Conservation (phyloP, 345 rosid genomes). For the Lenwebbia sp. region DNA sequence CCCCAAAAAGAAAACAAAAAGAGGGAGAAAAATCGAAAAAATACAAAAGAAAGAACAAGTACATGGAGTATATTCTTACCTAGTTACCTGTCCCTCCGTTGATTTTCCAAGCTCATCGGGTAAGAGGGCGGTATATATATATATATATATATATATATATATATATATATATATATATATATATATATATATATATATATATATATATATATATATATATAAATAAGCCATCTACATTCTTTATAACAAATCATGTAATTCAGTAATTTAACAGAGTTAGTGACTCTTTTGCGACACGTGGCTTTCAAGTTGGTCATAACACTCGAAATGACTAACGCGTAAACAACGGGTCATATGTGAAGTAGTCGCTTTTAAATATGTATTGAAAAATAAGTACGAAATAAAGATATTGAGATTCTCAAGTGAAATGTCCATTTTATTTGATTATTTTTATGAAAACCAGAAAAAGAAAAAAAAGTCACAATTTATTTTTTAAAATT, state of each 20-base stretch:
- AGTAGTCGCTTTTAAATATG: neutral
- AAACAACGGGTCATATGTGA: neutral
- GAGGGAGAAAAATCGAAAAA: no score
- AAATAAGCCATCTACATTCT: neutral
- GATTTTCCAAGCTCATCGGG: neutral
- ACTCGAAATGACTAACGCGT: neutral
- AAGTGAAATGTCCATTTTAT: neutral
- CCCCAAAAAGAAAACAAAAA: no score
- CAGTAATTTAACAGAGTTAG: neutral
- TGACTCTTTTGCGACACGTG: neutral
- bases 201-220: no score
- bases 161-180: no score
- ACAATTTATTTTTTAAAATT: neutral
- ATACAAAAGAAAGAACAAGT: no score
- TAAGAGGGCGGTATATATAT: no score
- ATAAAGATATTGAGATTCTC: neutral
- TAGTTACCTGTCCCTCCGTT: no score
- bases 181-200: no score
- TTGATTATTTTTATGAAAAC: no score
- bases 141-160: no score
- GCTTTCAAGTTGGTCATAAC: neutral
- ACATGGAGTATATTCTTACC: neutral
- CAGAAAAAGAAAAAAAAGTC: no score
- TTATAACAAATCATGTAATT: no score
- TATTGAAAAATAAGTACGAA: neutral